phyloP scores from a whole-genome alignment of 1,139 yeast species.

The Suhomyces guaymorum region DNA sequence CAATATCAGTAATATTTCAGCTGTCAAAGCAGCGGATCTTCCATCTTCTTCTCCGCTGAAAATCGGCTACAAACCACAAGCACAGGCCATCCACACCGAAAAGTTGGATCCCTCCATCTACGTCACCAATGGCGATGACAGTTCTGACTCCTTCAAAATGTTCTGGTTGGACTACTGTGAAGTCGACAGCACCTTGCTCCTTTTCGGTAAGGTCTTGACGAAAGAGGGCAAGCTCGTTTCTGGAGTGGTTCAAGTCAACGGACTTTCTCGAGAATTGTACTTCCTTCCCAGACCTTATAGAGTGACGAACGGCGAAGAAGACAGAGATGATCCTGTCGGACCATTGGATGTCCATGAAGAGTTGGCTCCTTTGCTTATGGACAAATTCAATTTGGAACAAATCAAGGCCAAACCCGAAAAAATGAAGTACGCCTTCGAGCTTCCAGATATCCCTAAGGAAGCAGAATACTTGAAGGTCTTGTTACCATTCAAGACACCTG shows the following conservation, averaged over 20 bases:
- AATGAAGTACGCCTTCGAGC: slow-evolving; percentile 87
- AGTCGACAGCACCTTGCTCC: slow-evolving; percentile 62
- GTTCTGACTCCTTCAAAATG: slow-evolving; percentile 57
- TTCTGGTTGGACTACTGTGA: slow-evolving; percentile 92
- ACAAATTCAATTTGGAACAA: slow-evolving; percentile 59
- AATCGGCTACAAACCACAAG: slow-evolving; percentile 16
- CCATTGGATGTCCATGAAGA: slow-evolving; percentile 78
- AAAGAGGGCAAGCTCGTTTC: slow-evolving; percentile 63
- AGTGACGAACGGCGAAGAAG: slow-evolving; percentile 30
- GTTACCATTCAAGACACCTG: slow-evolving; percentile 68
- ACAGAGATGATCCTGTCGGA: slow-evolving; percentile 34
- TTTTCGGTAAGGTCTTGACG: slow-evolving; percentile 81
- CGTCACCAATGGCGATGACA: slow-evolving; percentile 37
- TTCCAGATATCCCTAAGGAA: slow-evolving; percentile 76
- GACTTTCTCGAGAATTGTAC: slow-evolving; percentile 69
- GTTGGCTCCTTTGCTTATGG: slow-evolving; percentile 63
- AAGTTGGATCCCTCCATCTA: slow-evolving; percentile 49
- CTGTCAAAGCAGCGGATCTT: slow-evolving; percentile 25
- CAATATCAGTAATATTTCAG: slow-evolving; percentile 18
- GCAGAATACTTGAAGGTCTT: slow-evolving; percentile 79
- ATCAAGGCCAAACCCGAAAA: slow-evolving; percentile 70
- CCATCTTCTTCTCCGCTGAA: slow-evolving; percentile 29
- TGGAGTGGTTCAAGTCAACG: slow-evolving; percentile 75
- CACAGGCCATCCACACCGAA: slow-evolving; percentile 34
- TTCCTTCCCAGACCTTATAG: slow-evolving; percentile 65